phyloP scores from a whole-genome alignment of 2,329 filamentous ascomycete genomes.

The Pyricularia grisea region DNA sequence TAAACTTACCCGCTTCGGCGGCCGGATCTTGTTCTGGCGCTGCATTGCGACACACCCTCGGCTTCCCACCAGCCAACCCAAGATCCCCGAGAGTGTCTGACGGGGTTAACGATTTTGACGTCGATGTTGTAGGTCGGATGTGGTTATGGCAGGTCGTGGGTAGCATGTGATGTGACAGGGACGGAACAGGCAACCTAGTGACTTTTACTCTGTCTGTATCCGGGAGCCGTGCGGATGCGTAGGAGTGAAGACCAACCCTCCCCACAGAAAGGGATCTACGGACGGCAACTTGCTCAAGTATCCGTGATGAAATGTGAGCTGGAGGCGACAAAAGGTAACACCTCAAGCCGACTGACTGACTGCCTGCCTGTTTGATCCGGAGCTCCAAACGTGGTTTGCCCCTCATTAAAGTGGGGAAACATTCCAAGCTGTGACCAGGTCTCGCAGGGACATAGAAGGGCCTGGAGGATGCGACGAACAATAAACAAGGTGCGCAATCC shows the following conservation, averaged over 20 bases:
- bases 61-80: not conserved
- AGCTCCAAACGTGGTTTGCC: not conserved
- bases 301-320: not conserved
- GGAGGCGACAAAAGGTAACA: not conserved
- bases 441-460: not conserved
- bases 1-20: slow-evolving; percentile 50
- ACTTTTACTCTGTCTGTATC: not conserved
- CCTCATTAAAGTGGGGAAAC: not conserved
- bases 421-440: not conserved
- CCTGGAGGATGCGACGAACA: not conserved
- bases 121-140: not conserved
- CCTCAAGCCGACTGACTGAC: not conserved
- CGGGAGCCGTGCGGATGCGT: not conserved
- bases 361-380: not conserved
- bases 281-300: not conserved
- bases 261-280: not conserved
- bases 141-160: not conserved
- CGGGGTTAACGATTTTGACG: not conserved
- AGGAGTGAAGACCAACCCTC: not conserved
- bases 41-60: slow-evolving; percentile 10
- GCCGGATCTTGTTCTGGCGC: slow-evolving; percentile 47
- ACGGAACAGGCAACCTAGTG: not conserved
- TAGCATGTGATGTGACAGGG: not conserved
- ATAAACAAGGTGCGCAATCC: not conserved
- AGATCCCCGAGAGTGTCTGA: not conserved